Conservation (phyloP, 495 filamentous ascomycete genomes). For the Sordaria brevicollis region DNA sequence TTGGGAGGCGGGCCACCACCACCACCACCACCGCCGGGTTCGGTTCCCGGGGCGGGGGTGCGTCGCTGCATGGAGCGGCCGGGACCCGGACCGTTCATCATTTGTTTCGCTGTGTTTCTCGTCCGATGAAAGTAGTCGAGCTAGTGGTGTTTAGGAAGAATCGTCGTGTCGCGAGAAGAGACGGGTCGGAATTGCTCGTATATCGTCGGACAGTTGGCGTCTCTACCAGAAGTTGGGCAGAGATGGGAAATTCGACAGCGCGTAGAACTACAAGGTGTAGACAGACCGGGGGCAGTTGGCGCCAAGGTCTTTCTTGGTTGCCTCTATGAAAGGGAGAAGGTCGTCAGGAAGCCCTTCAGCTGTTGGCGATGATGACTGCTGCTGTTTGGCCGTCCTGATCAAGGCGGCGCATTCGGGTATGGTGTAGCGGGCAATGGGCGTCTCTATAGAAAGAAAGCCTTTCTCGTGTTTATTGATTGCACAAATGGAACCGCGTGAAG, state of each 20-base stretch:
- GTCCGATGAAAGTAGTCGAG: background rate
- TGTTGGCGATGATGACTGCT: background rate
- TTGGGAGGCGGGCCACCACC: conserved; percentile 20
- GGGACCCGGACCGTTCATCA: conserved; percentile 30
- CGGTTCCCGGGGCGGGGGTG: conserved; percentile 32
- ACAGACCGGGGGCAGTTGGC: background rate
- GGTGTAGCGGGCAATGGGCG: background rate
- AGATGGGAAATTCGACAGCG: background rate
- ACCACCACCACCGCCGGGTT: conserved; percentile 18
- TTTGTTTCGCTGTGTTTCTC: background rate
- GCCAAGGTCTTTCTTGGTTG: background rate
- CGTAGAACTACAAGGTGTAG: background rate
- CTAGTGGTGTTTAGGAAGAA: background rate
- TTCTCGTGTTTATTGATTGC: background rate
- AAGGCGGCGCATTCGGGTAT: background rate
- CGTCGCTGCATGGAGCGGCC: conserved; percentile 36
- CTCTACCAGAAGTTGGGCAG: background rate
- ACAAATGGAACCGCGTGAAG: background rate
- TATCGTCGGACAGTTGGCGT: background rate
- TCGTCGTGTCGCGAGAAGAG: background rate
- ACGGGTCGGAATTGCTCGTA: background rate
- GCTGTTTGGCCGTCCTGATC: background rate
- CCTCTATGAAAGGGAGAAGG: background rate
- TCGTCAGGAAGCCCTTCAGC: background rate
- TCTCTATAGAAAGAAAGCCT: background rate